Evolutionary conservation across 2,329 filamentous ascomycete genomes (phyloP).

Genomic region (Pestalotiopsis sp.): DNA sequence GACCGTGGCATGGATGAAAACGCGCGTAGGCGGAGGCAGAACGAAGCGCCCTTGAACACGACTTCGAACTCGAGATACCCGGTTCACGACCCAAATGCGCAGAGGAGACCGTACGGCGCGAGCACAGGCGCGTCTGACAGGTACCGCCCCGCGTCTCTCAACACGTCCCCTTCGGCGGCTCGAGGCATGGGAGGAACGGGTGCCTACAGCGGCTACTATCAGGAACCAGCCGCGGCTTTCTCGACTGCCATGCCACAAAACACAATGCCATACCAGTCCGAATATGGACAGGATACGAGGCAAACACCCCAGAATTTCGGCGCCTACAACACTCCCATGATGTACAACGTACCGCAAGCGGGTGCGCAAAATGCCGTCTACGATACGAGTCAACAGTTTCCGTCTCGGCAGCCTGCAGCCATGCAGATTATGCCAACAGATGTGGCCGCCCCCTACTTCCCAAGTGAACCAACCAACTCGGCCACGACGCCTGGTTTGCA

Average conservation of each 20-base stretch:
- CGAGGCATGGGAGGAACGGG: conserved; percentile 56
- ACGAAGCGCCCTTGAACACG: conserved; percentile 68
- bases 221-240: conserved; percentile 52
- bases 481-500: conserved; percentile 57
- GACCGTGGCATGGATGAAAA: conserved; percentile 76
- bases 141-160: conserved; percentile 50
- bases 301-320: conserved; percentile 51
- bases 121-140: conserved; percentile 46
- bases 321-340: conserved; percentile 66
- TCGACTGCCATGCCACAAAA: conserved; percentile 57
- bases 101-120: conserved; percentile 46
- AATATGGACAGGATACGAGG: conserved; percentile 64
- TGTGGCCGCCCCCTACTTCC: conserved; percentile 76
- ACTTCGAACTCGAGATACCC: conserved; percentile 55
- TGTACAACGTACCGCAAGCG: conserved; percentile 76
- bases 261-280: conserved; percentile 54
- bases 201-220: conserved; percentile 61
- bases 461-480: conserved; percentile 62
- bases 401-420: conserved; percentile 71
- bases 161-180: conserved; percentile 46
- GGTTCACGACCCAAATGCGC: conserved; percentile 49
- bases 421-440: conserved; percentile 71
- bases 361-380: conserved; percentile 66
- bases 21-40: conserved; percentile 71
- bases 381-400: conserved; percentile 74